Conservation (phyloP, 2,329 filamentous ascomycete genomes). For the Simplicillium aogashimaense region DNA sequence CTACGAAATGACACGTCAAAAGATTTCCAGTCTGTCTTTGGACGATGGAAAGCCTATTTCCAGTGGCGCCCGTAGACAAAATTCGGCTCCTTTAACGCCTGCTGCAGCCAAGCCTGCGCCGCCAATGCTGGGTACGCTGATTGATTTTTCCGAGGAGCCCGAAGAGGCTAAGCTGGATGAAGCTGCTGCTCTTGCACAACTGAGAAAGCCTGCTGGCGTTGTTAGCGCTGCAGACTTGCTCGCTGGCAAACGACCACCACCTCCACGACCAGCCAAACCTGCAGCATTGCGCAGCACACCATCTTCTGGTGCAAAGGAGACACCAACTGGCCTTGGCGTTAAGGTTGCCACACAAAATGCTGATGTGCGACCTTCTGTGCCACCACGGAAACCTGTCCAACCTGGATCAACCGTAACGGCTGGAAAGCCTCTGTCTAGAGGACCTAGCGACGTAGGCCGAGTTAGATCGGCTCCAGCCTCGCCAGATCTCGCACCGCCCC, state of each 20-base stretch:
- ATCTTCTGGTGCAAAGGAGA: slow-evolving; percentile 12
- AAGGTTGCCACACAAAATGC: background rate
- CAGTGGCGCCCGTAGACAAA: slow-evolving; percentile 13
- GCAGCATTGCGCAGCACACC: slow-evolving; percentile 37
- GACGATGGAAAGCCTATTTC: slow-evolving; percentile 12
- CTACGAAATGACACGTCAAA: slow-evolving; percentile 19
- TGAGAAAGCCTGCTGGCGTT: slow-evolving; percentile 12
- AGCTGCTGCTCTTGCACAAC: slow-evolving; percentile 19
- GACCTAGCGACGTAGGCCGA: slow-evolving; percentile 6
- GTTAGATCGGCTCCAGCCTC: slow-evolving; percentile 5
- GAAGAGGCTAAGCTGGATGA: slow-evolving; percentile 24
- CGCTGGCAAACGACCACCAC: slow-evolving; percentile 26
- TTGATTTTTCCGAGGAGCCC: slow-evolving; percentile 49
- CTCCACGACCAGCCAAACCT: slow-evolving; percentile 50
- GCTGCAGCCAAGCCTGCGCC: slow-evolving; percentile 15
- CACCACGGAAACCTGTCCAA: background rate
- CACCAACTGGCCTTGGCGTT: slow-evolving; percentile 8
- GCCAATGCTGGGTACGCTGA: slow-evolving; percentile 45
- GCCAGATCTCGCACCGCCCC: slow-evolving; percentile 28
- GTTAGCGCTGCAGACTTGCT: slow-evolving; percentile 19
- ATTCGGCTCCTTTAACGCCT: slow-evolving; percentile 10
- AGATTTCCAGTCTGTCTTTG: slow-evolving; percentile 14
- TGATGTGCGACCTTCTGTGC: background rate
- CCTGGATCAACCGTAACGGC: background rate
- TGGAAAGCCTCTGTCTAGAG: slow-evolving; percentile 1